Conservation (phyloP, 2,329 filamentous ascomycete species). For the Alternaria longipes region DNA sequence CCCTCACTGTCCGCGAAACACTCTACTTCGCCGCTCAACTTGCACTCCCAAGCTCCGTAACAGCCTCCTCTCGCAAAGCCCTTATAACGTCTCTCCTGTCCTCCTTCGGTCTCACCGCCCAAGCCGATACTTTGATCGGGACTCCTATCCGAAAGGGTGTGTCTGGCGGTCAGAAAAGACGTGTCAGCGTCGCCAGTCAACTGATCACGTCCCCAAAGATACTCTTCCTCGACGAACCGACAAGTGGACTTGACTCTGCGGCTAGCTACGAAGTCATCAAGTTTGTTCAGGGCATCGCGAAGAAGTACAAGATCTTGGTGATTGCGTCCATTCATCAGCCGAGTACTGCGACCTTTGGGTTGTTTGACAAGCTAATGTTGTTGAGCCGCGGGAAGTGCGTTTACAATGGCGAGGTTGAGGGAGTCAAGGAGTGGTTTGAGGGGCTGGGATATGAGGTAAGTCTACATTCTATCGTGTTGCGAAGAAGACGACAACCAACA, state of each 20-base stretch:
- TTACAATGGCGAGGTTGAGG: conserved; percentile 73
- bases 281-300: conserved; percentile 73
- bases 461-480: neutral
- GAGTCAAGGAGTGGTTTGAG: conserved; percentile 71
- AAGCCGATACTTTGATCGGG: conserved; percentile 77
- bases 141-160: conserved; percentile 85
- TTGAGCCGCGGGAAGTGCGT: conserved; percentile 75
- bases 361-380: conserved; percentile 82
- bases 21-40: conserved; percentile 79
- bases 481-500: neutral
- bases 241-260: conserved; percentile 81
- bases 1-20: conserved; percentile 81
- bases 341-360: conserved; percentile 78
- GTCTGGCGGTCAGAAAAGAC: conserved; percentile 83
- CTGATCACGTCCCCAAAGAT: conserved; percentile 83
- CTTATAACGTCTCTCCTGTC: conserved; percentile 73
- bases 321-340: conserved; percentile 88
- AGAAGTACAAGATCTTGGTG: conserved; percentile 74
- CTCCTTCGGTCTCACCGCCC: conserved; percentile 76
- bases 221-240: conserved; percentile 85
- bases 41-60: conserved; percentile 61
- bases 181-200: conserved; percentile 81
- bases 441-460: conserved; percentile 59
- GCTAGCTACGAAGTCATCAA: conserved; percentile 79
- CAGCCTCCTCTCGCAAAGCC: conserved; percentile 66